Base-by-base conservation (phyloP, 2,329 filamentous ascomycete genomes). In the Coniella lustricola region DNA sequence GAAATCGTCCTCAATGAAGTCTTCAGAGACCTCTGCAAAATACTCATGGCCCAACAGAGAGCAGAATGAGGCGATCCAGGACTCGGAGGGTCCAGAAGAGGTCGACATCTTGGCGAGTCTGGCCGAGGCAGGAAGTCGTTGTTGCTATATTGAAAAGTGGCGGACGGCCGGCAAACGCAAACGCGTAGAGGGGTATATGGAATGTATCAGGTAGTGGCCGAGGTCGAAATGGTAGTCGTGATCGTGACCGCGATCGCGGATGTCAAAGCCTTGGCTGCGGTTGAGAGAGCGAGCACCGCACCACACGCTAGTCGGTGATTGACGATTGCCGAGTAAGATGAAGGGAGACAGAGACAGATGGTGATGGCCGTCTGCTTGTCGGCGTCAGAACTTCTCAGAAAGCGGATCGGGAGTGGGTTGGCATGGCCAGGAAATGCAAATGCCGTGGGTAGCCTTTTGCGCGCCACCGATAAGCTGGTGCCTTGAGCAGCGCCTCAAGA, bases 1-100 rank as follows among this genome's bases (percentile, higher is more conserved):
- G 76, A 98, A 98, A 68, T 98, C 93, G 81, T 98, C 93, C 68
- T 98, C 93, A 64, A 98, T 97, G 61, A 98, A 98, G 63, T 98
- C 93, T 70, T 98, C 93, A 39, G 89, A 93, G 44, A 98, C 91
- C 73, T 98, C 93, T 54, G 93, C 93, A 68, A 98, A 98, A 72
- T 97, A 98, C 69, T 98, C 93, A 66, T 98, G 93, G 54, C 93
- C 93, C 52, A 97, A 79, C 39, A 97, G 76, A 34, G 88, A 90
- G 74, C 93, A 98, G 68, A 96, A 98, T 50, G 90, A 94, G 55
- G 89, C 86, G 72, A 98, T 97, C 93, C 93, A 98, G 48, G 90
- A 95, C 74, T 98, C 93, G 54, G 77, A 77, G 25, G 75, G 68
- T 46, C 75, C 77, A 46, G 78, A 81, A 44, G 78, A 79, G 47